Percentiles rank a stretch among this genome's conserved stretches.
Evolutionary conservation across 805 yeast species (phyloP).

Genomic region (Ogataea nitratoaversa): DNA sequence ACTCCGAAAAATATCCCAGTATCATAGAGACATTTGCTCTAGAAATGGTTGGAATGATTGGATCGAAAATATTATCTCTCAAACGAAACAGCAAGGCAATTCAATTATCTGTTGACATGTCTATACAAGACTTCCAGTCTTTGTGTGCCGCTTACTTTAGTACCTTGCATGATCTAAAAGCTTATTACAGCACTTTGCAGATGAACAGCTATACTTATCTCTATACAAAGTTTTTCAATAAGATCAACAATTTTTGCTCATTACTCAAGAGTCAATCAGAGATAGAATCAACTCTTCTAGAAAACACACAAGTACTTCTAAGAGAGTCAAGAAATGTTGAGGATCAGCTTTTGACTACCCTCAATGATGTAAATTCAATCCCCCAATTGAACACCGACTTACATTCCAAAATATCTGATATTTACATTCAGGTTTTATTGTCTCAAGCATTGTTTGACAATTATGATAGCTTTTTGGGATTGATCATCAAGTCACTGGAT

Average conservation of each 20-base stretch:
- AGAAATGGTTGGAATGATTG: conserved; percentile 61
- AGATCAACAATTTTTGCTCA: too few relatives aligned
- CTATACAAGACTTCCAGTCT: conserved; percentile 4
- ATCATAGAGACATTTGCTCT: conserved; percentile 47
- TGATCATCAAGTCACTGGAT: conserved; percentile 45
- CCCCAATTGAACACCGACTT: background rate
- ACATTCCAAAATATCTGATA: background rate
- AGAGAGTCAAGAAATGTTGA: background rate
- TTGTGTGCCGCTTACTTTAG: conserved; percentile 7
- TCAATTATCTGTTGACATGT: conserved; percentile 7
- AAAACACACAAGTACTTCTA: background rate
- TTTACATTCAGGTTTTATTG: conserved; percentile 25
- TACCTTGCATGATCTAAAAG: conserved; percentile 6
- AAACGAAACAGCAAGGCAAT: conserved; percentile 12
- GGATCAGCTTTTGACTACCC: background rate
- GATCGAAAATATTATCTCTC: conserved; percentile 42
- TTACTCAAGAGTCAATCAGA: too few relatives aligned
- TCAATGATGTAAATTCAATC: background rate
- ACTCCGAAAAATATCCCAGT: conserved; percentile 36
- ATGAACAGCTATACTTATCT: conserved; percentile 7
- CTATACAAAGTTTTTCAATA: conserved; percentile 5
- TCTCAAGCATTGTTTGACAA: conserved; percentile 32
- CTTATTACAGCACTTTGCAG: background rate
- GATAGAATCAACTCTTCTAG: too few relatives aligned
- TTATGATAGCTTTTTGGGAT: conserved; percentile 50